phyloP scores from a whole-genome alignment of 345 rosid species.

The Salix suchowensis region DNA sequence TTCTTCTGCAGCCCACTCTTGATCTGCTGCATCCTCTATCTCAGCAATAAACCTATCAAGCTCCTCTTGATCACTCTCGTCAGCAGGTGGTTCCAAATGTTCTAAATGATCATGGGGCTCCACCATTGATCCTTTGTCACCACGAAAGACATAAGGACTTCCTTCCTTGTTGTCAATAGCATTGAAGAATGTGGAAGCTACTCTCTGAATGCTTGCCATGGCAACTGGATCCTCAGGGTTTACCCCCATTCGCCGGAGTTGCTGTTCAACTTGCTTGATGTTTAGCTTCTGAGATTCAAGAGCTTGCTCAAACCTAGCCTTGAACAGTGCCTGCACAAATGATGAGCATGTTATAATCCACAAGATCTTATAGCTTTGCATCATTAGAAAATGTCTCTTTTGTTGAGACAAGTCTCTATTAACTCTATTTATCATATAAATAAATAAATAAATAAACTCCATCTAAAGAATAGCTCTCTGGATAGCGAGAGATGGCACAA shows the following conservation, averaged over 20 bases:
- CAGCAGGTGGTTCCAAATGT: constrained; percentile 47
- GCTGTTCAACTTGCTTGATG: constrained; percentile 88
- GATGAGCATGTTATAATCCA: neutral
- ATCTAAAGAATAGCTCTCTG: too few relatives aligned
- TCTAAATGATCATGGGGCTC: constrained; percentile 25
- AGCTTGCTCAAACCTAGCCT: constrained; percentile 99
- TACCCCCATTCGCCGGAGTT: constrained; percentile 73
- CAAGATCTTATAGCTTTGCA: neutral
- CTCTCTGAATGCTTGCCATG: constrained; percentile 97
- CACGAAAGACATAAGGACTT: constrained; percentile 81
- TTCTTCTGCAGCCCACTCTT: constrained; percentile 94
- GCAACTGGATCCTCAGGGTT: constrained; percentile 99
- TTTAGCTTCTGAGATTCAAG: constrained; percentile 97
- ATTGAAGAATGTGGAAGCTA: constrained; percentile 92
- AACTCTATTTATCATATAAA: neutral
- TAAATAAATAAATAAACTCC: neutral
- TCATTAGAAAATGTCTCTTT: neutral
- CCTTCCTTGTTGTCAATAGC: constrained; percentile 95
- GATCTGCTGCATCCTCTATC: constrained; percentile 95
- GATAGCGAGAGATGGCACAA: neutral
- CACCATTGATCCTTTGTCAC: constrained; percentile 35
- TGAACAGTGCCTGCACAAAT: constrained; percentile 77
- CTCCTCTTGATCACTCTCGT: constrained; percentile 87
- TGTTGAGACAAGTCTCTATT: neutral
- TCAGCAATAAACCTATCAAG: constrained; percentile 83